Percentiles rank a stretch among this genome's conserved stretches.
These are phyloP conservation scores for Nakazawaea ernobii DNA, from an alignment of 805 yeast species.

Conservation along the genomic window DNA sequence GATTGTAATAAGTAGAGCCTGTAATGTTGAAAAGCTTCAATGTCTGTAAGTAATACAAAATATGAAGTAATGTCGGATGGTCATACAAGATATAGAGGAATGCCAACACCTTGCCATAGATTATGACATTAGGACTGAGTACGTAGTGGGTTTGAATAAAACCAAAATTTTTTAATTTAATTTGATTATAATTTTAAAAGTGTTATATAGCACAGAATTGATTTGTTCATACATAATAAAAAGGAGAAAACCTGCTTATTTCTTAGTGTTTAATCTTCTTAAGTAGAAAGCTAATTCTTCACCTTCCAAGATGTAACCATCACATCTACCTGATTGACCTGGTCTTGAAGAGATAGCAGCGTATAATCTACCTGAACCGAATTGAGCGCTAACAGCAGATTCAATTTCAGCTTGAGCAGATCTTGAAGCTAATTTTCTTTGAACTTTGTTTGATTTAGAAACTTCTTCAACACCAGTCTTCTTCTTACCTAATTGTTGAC, in stretches of 20 bases:
- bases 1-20: too few species aligned
- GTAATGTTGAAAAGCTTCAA: too few species aligned
- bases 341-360: conserved; percentile 99
- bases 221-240: conserved; percentile 1
- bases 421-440: conserved; percentile 93
- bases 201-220: neutral
- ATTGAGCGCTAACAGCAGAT: conserved; percentile 89
- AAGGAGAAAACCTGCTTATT: conserved; percentile 43
- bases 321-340: conserved; percentile 99
- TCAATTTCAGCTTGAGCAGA: conserved; percentile 80
- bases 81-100: too few species aligned
- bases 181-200: conserved; percentile 19
- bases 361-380: conserved; percentile 98
- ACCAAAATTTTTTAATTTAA: neutral
- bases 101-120: too few species aligned
- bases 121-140: too few species aligned
- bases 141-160: neutral
- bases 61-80: too few species aligned
- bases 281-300: conserved; percentile 99
- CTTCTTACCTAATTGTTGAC: conserved; percentile 89
- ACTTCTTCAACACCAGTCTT: conserved; percentile 53
- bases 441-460: conserved; percentile 70
- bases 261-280: conserved; percentile 99
- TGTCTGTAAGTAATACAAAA: too few species aligned
- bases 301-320: conserved; percentile 99